Conservation (phyloP, 2,329 filamentous ascomycete genomes). For the Fusarium burgessii region DNA sequence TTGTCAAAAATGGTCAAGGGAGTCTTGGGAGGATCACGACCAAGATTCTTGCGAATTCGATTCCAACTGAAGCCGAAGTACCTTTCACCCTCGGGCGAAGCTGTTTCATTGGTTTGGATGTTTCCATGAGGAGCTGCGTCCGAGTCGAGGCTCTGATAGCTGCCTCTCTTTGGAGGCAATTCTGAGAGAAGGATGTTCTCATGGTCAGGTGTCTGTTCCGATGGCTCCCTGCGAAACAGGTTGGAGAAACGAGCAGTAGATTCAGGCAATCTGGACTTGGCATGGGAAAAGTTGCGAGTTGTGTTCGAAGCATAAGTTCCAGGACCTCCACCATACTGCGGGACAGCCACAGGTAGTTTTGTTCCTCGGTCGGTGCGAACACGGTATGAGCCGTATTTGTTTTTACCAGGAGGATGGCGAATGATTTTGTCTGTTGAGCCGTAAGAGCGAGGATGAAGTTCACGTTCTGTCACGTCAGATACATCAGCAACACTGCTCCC, state of each 20-base stretch:
- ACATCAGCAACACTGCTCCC: constrained; percentile 61
- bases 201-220: constrained; percentile 1
- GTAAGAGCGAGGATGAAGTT: constrained; percentile 35
- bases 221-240: constrained; percentile 40
- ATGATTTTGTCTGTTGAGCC: constrained; percentile 46
- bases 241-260: constrained; percentile 45
- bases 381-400: constrained; percentile 23
- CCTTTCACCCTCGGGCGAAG: not conserved
- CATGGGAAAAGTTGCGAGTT: constrained; percentile 35
- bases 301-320: constrained; percentile 41
- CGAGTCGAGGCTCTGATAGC: constrained; percentile 51
- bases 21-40: constrained; percentile 40
- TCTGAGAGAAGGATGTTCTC: constrained; percentile 38
- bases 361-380: constrained; percentile 42
- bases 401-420: constrained; percentile 40
- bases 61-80: constrained; percentile 47
- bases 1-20: constrained; percentile 43
- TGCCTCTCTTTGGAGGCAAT: constrained; percentile 42
- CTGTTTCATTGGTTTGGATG: not conserved
- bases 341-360: constrained; percentile 38
- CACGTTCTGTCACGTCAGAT: constrained; percentile 51
- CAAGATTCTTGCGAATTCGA: constrained; percentile 42
- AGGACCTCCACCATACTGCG: constrained; percentile 28
- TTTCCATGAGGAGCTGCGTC: constrained; percentile 21
- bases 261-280: constrained; percentile 39